Base-by-base conservation (phyloP, 2,329 filamentous ascomycete species). In the Penicillium sp. region DNA sequence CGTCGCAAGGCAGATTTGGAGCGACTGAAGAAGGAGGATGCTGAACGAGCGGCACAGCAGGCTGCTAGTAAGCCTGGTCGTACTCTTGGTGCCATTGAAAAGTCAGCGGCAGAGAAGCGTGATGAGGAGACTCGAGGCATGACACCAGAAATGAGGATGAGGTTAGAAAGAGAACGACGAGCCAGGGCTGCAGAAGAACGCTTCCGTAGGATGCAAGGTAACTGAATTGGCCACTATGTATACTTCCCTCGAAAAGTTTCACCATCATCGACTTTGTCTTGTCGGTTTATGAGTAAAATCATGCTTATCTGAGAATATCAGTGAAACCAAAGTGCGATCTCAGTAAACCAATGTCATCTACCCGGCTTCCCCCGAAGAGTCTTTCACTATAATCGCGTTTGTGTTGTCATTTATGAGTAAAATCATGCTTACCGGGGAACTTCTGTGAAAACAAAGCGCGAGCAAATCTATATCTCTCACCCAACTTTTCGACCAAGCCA, bases 171-270 rank as follows among this genome's bases (percentile, higher is more conserved):
- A 59, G 93, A 98, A 72, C 78, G 90, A 60, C 85, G 92, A 64
- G 93, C 93, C 3, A 82, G 92, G 61, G 93, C 93, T 7, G 92
- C 91, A 0, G 93, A 97, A 72, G 91, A 92, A 74, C 82, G 92
- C 65, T 78, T 96, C 52, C 83, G 80, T 71, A 78, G 79, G 62
- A 77, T 89, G 79, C 79, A 82, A 61, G 72, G 61, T 29, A 60
- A 59, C 9, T 65, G 44, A 58, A 28, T 15, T 23, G n/a, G 23
- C 18, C 4, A 35, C 20, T 27, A 18, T 37, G 12, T 49, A 27
- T 25, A 40, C 24, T 42, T 32, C 12, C 12, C 33, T 47, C 20
- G 13, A 29, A 12, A 10, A 6, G 27, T 42, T n/a, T 40, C 7
- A 45, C 27, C 35, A 6, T 42, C 42, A 13, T 15, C 6, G 12